A percentile compares a stretch with the other conserved stretches of the same genome.
Conservation (phyloP, 2,329 filamentous ascomycete genomes). For the Zasmidium citrigriseum region DNA sequence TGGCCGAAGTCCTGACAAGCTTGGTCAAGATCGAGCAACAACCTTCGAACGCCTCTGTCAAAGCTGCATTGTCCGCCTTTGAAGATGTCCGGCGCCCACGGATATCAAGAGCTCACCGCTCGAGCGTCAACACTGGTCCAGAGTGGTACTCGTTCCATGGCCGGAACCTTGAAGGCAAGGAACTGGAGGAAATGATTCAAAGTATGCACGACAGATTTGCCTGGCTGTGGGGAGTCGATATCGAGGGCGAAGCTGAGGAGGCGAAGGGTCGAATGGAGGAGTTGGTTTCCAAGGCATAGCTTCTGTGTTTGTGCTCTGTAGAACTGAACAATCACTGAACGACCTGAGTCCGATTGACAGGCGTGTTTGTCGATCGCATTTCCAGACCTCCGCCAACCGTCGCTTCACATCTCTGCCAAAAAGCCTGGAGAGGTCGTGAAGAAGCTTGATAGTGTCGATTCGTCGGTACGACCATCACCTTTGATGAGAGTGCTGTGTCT, state of each 20-base stretch:
- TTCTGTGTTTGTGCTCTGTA: too few species aligned
- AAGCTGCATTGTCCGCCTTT: conserved; percentile 24
- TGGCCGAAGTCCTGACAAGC: conserved; percentile 22
- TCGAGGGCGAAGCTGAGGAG: conserved; percentile 24
- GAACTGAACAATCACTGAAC: neutral
- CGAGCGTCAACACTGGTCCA: conserved; percentile 18
- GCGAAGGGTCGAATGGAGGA: conserved; percentile 11
- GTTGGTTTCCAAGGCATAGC: neutral
- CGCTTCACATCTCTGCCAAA: too few species aligned
- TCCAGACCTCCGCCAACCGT: too few species aligned
- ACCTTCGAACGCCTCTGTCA: conserved; percentile 4
- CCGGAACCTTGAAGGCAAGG: conserved; percentile 17
- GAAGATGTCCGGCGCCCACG: conserved; percentile 22
- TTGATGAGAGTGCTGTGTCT: too few species aligned
- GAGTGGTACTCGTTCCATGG: conserved; percentile 21
- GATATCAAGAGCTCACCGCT: conserved; percentile 17
- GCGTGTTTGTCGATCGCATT: too few species aligned
- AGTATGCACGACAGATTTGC: conserved; percentile 19
- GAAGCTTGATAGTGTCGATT: too few species aligned
- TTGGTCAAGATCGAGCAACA: neutral
- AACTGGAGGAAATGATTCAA: conserved; percentile 21
- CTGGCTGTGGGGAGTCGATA: conserved; percentile 29
- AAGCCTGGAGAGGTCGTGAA: too few species aligned
- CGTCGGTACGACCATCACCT: neutral
- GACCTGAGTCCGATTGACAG: too few species aligned